A percentile compares a stretch with the other conserved stretches of the same genome.
These are phyloP conservation scores for Verticillium isaacii DNA, from an alignment of 2,329 filamentous ascomycete genomes.

Conservation along the genomic window DNA sequence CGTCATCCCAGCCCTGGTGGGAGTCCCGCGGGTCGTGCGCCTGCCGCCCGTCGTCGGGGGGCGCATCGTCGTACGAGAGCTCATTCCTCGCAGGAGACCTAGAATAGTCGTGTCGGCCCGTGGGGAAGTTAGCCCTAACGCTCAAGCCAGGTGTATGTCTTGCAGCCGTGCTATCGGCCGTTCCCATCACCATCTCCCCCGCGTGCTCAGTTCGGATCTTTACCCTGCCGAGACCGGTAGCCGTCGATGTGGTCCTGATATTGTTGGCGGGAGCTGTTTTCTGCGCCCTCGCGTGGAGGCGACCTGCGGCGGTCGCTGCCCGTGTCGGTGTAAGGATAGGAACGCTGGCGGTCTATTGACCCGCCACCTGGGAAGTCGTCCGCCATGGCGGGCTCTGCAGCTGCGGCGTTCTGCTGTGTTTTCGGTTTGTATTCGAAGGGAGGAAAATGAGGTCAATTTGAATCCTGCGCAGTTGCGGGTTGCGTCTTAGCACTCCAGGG, in stretches of 20 bases:
- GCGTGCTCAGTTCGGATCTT: slow-evolving; percentile 22
- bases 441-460: no score
- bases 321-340: neutral
- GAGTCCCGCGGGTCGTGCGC: slow-evolving; percentile 12
- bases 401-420: no score
- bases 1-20: slow-evolving; percentile 12
- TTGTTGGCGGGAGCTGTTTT: slow-evolving; percentile 2
- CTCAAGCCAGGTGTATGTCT: slow-evolving; percentile 18
- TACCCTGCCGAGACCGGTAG: slow-evolving; percentile 46
- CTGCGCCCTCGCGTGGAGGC: slow-evolving; percentile 2
- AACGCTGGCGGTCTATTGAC: neutral
- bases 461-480: no score
- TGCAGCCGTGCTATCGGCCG: neutral
- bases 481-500: no score
- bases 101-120: slow-evolving; percentile 36
- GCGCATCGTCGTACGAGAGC: slow-evolving; percentile 26
- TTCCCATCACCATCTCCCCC: neutral
- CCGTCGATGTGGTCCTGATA: slow-evolving; percentile 27
- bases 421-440: no score
- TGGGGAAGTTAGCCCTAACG: slow-evolving; percentile 39
- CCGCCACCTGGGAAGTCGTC: neutral
- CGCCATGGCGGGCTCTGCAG: neutral
- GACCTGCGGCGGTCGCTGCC: slow-evolving; percentile 12
- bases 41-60: slow-evolving; percentile 18
- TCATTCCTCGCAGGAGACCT: slow-evolving; percentile 36